Base-by-base conservation (phyloP, 2,329 filamentous ascomycete genomes). In the Sphaerostilbella broomeana region DNA sequence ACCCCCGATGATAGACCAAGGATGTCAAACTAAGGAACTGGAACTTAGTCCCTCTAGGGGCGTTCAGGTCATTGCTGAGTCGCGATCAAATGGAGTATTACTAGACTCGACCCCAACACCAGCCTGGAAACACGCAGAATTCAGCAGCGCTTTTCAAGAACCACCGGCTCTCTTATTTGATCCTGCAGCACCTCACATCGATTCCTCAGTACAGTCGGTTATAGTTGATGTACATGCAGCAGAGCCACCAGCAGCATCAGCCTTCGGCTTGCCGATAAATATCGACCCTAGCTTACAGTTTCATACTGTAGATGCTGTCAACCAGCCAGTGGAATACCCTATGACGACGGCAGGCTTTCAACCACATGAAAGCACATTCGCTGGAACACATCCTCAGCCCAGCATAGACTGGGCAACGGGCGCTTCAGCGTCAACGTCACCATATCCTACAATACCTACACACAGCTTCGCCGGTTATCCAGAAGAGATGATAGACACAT, bases 1-100 rank as follows among this genome's bases (percentile, higher is more conserved):
- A 9, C 48, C 53, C 10, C 12, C 41, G 5, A 65, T 64, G 60
- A 53, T 61, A 5, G 60, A 64, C 35, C 59, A 60, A 26, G 57
- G 56, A 7, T 62, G 54, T 7, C 61, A 62, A 35, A 64, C 60
- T 5, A 45, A 51, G 22, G 54, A 59, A 19, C 33, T 54, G 22
- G 51, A 55, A 25, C 54, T 55, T 31, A 54, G 49, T 13, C 52
- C 57, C 4, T 48, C 51, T 25, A 40, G 48, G 15, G 56, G 50
- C 16, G 51, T 55, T n/a, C 49, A 56, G 33, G 46, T 55, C n/a
- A 50, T 52, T 26, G 53, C 51, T 12, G 52, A 62, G 43, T 38
- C 51, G 10, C 51, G 46, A 11, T 35, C 51, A 12, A 21, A 40
- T 2, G 42, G 29, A 13, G 19, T 40, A 19, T 8, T 35, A n/a